phyloP scores from a whole-genome alignment of 805 yeast genomes.

The Starmerella bacillaris region DNA sequence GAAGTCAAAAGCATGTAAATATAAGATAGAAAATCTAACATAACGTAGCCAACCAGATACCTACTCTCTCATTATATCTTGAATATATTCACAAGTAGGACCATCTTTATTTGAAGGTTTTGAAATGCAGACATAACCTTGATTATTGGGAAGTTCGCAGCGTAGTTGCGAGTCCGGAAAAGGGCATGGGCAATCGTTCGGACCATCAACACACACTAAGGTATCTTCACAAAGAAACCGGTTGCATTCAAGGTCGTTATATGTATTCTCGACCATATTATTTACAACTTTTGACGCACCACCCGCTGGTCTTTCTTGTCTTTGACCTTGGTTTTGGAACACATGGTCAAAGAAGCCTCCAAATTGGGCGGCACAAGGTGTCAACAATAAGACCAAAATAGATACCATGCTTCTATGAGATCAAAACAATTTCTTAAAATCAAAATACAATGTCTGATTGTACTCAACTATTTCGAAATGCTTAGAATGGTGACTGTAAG shows the following conservation, averaged over 20 bases:
- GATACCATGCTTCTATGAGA: too few relatives aligned
- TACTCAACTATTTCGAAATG: too few relatives aligned
- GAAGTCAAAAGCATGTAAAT: too few relatives aligned
- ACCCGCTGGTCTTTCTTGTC: constrained; percentile 26
- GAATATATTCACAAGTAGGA: constrained; percentile 70
- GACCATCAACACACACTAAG: constrained; percentile 48
- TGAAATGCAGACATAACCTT: constrained; percentile 61
- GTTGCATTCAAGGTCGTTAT: constrained; percentile 31
- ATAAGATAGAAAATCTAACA: too few relatives aligned
- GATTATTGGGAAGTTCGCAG: constrained; percentile 54
- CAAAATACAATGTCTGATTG: too few relatives aligned
- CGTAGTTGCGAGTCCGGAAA: constrained; percentile 71
- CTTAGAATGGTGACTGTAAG: too few relatives aligned
- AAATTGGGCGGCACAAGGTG: constrained; percentile 22
- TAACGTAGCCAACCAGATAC: too few relatives aligned
- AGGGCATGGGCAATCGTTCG: constrained; percentile 75
- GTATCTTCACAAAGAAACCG: constrained; percentile 72
- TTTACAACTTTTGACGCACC: constrained; percentile 2
- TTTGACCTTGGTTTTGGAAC: constrained; percentile 19
- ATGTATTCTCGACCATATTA: constrained; percentile 14
- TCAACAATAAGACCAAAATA: not conserved
- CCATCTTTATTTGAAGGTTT: constrained; percentile 44
- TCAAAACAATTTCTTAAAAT: too few relatives aligned
- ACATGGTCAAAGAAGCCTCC: constrained; percentile 28
- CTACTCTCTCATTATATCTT: too few relatives aligned